phyloP scores from a whole-genome alignment of 1,284 basidiomycete genomes.

The Cutaneotrichosporon mucoides region DNA sequence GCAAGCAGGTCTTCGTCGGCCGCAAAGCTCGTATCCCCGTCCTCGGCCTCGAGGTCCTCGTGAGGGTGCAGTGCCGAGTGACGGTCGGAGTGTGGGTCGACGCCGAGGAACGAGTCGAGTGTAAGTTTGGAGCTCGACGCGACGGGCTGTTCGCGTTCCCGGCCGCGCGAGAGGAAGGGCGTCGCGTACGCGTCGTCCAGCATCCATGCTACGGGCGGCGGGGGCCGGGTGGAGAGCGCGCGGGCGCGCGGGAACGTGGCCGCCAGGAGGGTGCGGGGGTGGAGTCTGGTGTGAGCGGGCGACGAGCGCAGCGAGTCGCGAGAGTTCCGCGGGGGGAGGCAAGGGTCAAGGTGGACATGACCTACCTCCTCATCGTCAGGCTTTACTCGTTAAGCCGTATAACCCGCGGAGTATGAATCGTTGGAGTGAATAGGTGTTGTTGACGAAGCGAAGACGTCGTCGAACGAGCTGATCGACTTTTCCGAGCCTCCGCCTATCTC shows the following conservation, averaged over 20 bases:
- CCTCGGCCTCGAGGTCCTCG: conserved; percentile 29
- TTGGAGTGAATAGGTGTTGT: neutral
- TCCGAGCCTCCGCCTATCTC: neutral
- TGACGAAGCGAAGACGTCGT: neutral
- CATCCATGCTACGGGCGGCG: neutral
- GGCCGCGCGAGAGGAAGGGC: conserved; percentile 2
- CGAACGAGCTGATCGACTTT: neutral
- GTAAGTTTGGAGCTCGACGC: conserved; percentile 30
- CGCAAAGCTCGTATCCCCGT: conserved; percentile 21
- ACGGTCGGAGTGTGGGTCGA: conserved; percentile 7
- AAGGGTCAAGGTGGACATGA: no score
- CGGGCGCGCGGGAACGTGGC: neutral
- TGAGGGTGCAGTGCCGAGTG: neutral
- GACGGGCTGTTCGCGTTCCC: conserved; percentile 4
- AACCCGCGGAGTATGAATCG: no score
- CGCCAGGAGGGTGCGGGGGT: neutral
- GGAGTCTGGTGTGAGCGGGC: neutral
- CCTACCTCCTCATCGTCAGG: neutral
- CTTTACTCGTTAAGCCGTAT: no score
- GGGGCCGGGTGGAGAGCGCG: neutral
- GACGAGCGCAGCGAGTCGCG: no score
- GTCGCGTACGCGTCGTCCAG: neutral
- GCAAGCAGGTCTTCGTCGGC: neutral
- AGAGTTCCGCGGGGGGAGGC: no score
- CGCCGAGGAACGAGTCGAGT: conserved; percentile 23